Conservation (phyloP, 495 filamentous ascomycete species). For the Hyaloscypha finlandica region DNA sequence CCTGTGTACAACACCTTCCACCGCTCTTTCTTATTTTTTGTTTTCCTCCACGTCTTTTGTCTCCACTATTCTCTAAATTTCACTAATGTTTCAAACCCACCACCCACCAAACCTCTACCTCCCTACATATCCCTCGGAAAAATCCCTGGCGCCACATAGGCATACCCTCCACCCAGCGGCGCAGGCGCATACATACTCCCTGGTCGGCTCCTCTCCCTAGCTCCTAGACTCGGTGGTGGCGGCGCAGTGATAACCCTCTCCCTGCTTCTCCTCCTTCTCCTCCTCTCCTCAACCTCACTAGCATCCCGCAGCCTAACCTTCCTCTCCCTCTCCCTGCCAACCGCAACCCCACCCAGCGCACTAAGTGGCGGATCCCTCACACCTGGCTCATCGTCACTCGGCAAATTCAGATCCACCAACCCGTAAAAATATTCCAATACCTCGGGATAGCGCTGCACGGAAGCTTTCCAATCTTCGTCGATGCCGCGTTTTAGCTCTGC, state of each 20-base stretch:
- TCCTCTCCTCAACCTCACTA: conserved; percentile 17
- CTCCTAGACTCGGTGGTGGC: conserved; percentile 9
- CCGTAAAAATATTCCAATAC: conserved; percentile 73
- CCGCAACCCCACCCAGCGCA: conserved; percentile 40
- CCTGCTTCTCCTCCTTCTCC: conserved; percentile 17
- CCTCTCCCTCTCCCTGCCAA: conserved; percentile 21
- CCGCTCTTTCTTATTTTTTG: not conserved
- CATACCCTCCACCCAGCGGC: conserved; percentile 15
- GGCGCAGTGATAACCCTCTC: conserved; percentile 19
- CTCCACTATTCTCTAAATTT: not conserved
- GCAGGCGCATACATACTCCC: conserved; percentile 13
- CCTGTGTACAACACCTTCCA: not conserved
- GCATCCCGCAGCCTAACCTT: conserved; percentile 28
- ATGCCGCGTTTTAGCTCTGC: conserved; percentile 64
- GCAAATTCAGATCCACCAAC: conserved; percentile 61
- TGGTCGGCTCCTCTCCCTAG: conserved; percentile 13
- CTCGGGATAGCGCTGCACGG: conserved; percentile 70
- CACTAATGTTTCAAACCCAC: not conserved
- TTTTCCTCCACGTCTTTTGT: too few relatives aligned
- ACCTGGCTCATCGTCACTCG: conserved; percentile 51
- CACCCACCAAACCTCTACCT: not conserved
- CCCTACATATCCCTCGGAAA: not conserved
- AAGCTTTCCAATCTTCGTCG: conserved; percentile 72
- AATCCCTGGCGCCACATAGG: conserved; percentile 19
- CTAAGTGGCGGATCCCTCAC: conserved; percentile 58